Base-by-base conservation (phyloP, 805 yeast genomes). In the Ogataea pignaliae region DNA sequence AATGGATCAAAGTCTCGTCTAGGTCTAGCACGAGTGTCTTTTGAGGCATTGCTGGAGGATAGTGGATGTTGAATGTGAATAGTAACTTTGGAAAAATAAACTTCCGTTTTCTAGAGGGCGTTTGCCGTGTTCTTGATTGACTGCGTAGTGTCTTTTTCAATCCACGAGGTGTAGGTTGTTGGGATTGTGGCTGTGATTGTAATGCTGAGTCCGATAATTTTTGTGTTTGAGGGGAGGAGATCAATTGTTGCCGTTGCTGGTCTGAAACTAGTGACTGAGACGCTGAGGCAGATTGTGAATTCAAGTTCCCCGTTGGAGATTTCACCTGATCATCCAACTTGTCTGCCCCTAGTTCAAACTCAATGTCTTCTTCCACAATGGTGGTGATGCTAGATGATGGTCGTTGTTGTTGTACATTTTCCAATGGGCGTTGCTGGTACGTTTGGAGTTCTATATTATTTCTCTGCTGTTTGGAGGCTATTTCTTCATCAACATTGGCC, bases 1-100 rank as follows among this genome's bases (percentile, higher is more conserved):
- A 89, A 61, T 93, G 99, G 44, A 93, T 89, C 44, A 93, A 69
- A 0, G 99, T 93, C 59, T 93, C 99, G 64, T 91, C 99, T 29
- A 93, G 74, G 60, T 93, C 99, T 18, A 93, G 70, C 1, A 93
- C 85, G 29, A 93, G 71, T 0, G 88, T 83, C 57, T 88, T 89
- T 51, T 39, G 50, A 9, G 61, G 59, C 35, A 64, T 33, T 11
- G 48, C 43, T 9, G 70, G 69, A 2, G 70, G 70, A 29, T 52
- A 45, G 30, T 52, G 47, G 13, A 65, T 50, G 41, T 63, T 50
- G 47, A 65, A 64, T 47, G 60, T 61, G 52, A 65, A 63, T 16
- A 65, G 47, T 7, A 65, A 42, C 40, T 59, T 59, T 7, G 70
- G 70, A 40, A 65, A 65, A 14, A 64, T 51, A 42, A 63, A 62